Conservation (phyloP, 768 basidiomycete genomes). For the Tylopilus subfusipes region DNA sequence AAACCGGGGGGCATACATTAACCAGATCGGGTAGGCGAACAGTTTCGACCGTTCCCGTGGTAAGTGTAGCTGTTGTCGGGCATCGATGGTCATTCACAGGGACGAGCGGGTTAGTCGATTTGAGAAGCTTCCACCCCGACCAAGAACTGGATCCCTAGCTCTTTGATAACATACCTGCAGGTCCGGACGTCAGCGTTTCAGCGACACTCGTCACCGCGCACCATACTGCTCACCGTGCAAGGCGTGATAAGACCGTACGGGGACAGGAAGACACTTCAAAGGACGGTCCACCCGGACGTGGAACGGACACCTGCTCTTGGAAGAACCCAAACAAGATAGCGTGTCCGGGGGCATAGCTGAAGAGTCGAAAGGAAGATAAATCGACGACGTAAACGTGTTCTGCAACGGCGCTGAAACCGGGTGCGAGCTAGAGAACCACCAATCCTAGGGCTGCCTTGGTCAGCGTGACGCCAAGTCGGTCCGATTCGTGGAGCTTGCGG, state of each 20-base stretch:
- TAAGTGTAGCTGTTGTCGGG: constrained; percentile 35
- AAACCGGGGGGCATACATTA: no score
- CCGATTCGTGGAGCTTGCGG: constrained; percentile 44
- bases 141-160: constrained; percentile 46
- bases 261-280: constrained; percentile 54
- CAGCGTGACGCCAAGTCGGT: constrained; percentile 52
- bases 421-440: constrained; percentile 42
- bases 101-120: constrained; percentile 43
- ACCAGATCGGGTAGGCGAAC: constrained; percentile 25
- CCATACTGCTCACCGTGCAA: neutral
- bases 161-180: constrained; percentile 32
- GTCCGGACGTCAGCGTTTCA: neutral
- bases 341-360: constrained; percentile 58
- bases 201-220: neutral
- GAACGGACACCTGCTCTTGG: constrained; percentile 50
- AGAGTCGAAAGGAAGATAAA: constrained; percentile 46
- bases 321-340: constrained; percentile 67
- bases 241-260: constrained; percentile 37
- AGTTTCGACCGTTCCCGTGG: constrained; percentile 45
- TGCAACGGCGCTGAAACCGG: constrained; percentile 51
- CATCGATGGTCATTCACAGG: constrained; percentile 49
- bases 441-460: constrained; percentile 48
- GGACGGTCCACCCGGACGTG: constrained; percentile 28
- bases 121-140: constrained; percentile 68
- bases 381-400: constrained; percentile 64